These are phyloP conservation scores for Panellus pusillus DNA, from an alignment of 768 basidiomycete genomes.

Conservation along the genomic window DNA sequence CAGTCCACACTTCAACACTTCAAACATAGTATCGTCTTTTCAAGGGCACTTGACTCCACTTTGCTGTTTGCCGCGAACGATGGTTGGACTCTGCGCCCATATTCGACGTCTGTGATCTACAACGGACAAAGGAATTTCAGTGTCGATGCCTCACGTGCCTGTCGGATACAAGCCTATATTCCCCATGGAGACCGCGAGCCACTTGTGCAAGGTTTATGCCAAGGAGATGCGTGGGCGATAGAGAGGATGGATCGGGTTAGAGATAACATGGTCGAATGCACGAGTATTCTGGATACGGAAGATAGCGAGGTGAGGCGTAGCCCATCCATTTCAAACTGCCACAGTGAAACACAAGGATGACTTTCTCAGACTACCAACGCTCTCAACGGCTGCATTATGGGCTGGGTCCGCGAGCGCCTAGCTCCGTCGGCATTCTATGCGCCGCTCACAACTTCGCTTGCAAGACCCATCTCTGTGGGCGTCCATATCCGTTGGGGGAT, in stretches of 20 bases:
- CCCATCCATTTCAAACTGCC: background rate
- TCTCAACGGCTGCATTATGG: constrained; percentile 18
- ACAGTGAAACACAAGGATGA: background rate
- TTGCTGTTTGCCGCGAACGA: constrained; percentile 6
- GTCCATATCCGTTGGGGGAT: constrained; percentile 18
- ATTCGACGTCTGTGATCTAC: constrained; percentile 12
- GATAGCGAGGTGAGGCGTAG: constrained; percentile 6
- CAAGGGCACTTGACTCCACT: constrained; percentile 10
- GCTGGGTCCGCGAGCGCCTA: constrained; percentile 15
- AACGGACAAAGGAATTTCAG: constrained; percentile 9
- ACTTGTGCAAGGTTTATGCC: constrained; percentile 9
- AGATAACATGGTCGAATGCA: constrained; percentile 8
- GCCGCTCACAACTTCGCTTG: constrained; percentile 1
- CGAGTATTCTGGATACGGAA: constrained; percentile 14
- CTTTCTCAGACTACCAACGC: constrained; percentile 7
- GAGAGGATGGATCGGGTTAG: constrained; percentile 9
- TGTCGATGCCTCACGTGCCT: constrained; percentile 7
- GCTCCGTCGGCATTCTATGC: constrained; percentile 1
- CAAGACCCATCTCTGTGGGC: constrained; percentile 9
- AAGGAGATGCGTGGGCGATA: constrained; percentile 10
- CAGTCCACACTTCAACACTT: constrained; percentile 18
- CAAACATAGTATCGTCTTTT: constrained; percentile 15
- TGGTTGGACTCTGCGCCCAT: constrained; percentile 5
- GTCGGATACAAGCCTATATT: constrained; percentile 12
- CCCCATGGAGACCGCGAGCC: background rate